Evolutionary conservation across 2,329 filamentous ascomycete genomes (phyloP).

Genomic region (Didymella lethalis): DNA sequence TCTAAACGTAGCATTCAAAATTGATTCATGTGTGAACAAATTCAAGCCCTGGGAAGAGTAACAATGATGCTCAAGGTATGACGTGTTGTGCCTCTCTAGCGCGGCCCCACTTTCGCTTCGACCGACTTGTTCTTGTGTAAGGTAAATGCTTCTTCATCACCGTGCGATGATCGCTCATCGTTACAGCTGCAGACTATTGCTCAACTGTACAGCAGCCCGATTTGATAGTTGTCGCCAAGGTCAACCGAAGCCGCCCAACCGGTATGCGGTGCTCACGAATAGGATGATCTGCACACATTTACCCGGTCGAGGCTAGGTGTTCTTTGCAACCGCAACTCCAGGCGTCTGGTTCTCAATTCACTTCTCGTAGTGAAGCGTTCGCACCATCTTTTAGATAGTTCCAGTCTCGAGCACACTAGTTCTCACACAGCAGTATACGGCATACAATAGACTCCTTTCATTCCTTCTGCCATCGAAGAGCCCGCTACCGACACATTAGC

Average conservation of each 20-base stretch:
- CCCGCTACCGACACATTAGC: conserved; percentile 10
- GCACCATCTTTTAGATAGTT: no score
- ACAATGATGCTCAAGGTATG: conserved; percentile 13
- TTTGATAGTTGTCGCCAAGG: no score
- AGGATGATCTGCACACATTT: conserved; percentile 9
- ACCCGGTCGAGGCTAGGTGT: conserved; percentile 18
- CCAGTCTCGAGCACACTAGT: no score
- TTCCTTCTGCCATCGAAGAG: not conserved
- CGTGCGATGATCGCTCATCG: no score
- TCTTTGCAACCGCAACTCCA: conserved; percentile 6
- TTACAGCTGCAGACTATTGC: no score
- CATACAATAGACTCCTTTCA: not conserved
- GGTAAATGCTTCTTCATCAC: no score
- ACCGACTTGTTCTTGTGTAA: no score
- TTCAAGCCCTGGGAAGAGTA: not conserved
- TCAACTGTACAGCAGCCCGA: no score
- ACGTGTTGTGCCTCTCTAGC: conserved; percentile 10
- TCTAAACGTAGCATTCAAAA: not conserved
- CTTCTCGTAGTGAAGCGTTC: no score
- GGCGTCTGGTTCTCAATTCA: not conserved
- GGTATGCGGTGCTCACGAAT: not conserved
- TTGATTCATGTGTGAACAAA: not conserved
- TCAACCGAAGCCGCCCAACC: not conserved
- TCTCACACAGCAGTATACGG: no score
- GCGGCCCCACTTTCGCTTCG: conserved; percentile 6